These are phyloP conservation scores for Tirmania nivea DNA, from an alignment of 495 filamentous ascomycete species.

Conservation along the genomic window DNA sequence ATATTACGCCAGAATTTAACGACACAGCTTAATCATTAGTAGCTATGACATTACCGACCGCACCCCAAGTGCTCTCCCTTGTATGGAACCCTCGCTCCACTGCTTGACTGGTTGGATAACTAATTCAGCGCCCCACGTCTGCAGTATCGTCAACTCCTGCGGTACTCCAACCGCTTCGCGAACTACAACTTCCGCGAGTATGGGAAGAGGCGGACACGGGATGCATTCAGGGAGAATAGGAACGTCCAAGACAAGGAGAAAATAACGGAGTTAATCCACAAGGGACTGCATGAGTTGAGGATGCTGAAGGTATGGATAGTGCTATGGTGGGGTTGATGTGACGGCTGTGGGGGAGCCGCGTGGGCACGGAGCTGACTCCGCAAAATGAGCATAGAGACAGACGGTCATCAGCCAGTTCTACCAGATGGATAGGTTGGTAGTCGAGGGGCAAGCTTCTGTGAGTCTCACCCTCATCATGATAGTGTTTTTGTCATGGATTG, in stretches of 20 bases:
- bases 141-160: slow-evolving; percentile 80
- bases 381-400: slow-evolving; percentile 45
- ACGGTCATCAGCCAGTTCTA: slow-evolving; percentile 88
- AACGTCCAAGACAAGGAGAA: slow-evolving; percentile 42
- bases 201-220: slow-evolving; percentile 65
- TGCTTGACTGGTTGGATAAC: too few relatives aligned
- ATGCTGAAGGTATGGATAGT: slow-evolving; percentile 59
- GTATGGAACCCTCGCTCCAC: too few relatives aligned
- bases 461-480: neutral
- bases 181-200: slow-evolving; percentile 96
- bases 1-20: too few relatives aligned
- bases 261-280: slow-evolving; percentile 75
- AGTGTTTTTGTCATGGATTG: neutral
- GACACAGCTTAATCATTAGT: too few relatives aligned
- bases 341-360: too few relatives aligned
- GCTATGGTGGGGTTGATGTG: neutral
- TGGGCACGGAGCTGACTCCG: too few relatives aligned
- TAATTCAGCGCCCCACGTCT: neutral
- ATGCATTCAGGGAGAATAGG: slow-evolving; percentile 67
- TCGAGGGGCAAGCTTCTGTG: slow-evolving; percentile 40
- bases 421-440: slow-evolving; percentile 74
- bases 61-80: too few relatives aligned
- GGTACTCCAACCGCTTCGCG: slow-evolving; percentile 69
- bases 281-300: slow-evolving; percentile 68
- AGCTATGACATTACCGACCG: too few relatives aligned